These are phyloP conservation scores for Gossypium thurberi DNA, from an alignment of 345 rosid genomes.

Conservation along the genomic window DNA sequence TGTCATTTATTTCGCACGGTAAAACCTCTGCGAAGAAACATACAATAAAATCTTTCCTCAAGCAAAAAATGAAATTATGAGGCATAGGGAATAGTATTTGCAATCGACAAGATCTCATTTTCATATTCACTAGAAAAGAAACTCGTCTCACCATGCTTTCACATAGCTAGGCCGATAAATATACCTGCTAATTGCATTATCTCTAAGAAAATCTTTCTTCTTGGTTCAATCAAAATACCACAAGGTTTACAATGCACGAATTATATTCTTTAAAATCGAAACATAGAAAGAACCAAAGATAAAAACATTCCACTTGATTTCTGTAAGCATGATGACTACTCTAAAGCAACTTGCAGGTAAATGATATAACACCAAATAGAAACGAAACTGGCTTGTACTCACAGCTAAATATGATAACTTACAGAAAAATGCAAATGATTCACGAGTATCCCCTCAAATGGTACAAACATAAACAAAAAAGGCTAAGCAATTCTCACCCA, in stretches of 20 bases:
- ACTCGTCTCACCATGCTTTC: no score
- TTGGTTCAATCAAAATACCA: neutral
- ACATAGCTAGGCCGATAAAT: neutral
- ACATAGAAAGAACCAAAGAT: neutral
- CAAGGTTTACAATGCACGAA: neutral
- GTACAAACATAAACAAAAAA: neutral
- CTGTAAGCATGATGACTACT: neutral
- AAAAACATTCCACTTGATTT: neutral
- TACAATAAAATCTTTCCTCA: no score
- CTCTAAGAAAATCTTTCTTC: neutral
- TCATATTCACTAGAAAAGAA: no score
- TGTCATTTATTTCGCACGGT: no score
- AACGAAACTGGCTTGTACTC: neutral
- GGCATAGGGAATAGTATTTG: neutral
- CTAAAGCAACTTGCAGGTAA: neutral
- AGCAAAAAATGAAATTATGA: no score
- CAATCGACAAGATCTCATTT: neutral
- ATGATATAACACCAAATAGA: neutral
- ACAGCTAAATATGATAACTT: neutral
- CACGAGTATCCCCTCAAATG: neutral
- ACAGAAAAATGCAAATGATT: neutral
- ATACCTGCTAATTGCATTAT: neutral
- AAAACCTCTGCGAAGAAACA: no score
- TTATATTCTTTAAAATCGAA: neutral
- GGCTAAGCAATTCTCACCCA: no score